Evolutionary conservation across 257 asterid genomes (phyloP), one percentile per base, ranked within the genome.

Genomic region (Leonotis leonurus): DNA sequence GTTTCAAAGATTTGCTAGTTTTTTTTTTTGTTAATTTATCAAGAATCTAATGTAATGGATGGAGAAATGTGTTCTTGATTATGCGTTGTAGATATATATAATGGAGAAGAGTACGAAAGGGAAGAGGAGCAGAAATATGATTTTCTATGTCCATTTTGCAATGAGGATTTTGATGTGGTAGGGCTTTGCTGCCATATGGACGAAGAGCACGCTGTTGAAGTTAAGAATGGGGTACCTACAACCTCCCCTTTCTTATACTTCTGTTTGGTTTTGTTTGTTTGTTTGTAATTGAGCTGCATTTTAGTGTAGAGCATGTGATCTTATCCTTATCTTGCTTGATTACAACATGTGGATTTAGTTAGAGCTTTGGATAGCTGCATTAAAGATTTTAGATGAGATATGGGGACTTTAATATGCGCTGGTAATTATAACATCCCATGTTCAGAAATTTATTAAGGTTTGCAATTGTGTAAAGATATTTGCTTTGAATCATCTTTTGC

Each of bases 121-220:
- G 92, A 80, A 60, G 96, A 85, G 37, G 97, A 77, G 73, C 65
- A 32, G 22, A 77, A 75, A 69, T 78, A 88, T 0, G 96, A 91
- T 81, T 88, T 60, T 70, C 65, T 84, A 30, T 91, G 98, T 60
- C 96, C 96, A 14, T 84, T 88, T 69, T 91, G 98, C 73, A 86
- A 85, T 0, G 96, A 88, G 75, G 87, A 82, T 53, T 88, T 82
- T 64, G 98, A 90, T 72, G 80, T 88, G 60, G 83, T 90, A 55
- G 96, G 96, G 43, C 86, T 90, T 22, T 90, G 95, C 62, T 90
- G 98, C 72, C 98, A 88, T 74, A 70, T 90, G 35, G 98, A 90
- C 44, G 96, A 88, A 72, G 95, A 83, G 50, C 98, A 90, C 56
- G 69, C 95, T 9, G 20, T 85, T 21, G 93, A 85, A 77, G 85